Percentiles rank a stretch among this genome's conserved stretches.
Evolutionary conservation across 306 rosid species (phyloP).

Genomic region (Dryas alaskensis): DNA sequence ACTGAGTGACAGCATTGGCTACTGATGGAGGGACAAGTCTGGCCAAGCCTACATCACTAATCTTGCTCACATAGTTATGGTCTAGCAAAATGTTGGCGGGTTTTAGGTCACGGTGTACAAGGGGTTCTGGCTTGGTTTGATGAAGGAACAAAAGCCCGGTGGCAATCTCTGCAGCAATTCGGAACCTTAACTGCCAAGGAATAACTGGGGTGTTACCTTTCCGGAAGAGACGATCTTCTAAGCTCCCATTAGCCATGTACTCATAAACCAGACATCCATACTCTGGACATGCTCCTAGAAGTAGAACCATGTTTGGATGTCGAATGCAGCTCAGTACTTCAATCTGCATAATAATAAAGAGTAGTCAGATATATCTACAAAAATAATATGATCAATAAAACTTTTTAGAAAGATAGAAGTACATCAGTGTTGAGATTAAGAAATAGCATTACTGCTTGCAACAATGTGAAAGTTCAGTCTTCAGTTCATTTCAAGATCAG

Average conservation of each 20-base stretch:
- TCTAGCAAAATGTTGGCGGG: conserved; percentile 86
- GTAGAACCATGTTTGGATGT: conserved; percentile 96
- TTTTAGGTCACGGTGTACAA: conserved; percentile 93
- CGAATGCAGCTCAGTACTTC: conserved; percentile 75
- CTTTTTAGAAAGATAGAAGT: not conserved
- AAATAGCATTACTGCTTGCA: not conserved
- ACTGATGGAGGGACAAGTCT: conserved; percentile 87
- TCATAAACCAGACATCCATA: conserved; percentile 82
- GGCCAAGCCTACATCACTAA: conserved; percentile 86
- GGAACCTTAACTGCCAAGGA: conserved; percentile 77
- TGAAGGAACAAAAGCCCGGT: conserved; percentile 83
- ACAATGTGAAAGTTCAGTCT: no score
- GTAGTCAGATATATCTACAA: not conserved
- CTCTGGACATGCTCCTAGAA: conserved; percentile 86
- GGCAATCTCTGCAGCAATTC: conserved; percentile 81
- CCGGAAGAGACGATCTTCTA: conserved; percentile 75
- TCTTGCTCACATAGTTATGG: conserved; percentile 80
- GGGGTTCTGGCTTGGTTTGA: conserved; percentile 76
- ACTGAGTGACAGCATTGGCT: conserved; percentile 67
- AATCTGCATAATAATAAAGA: conserved; percentile 38
- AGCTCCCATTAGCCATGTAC: conserved; percentile 82
- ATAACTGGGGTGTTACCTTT: conserved; percentile 46
- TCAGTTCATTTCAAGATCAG: no score
- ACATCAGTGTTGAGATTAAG: not conserved
- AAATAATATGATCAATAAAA: not conserved